phyloP scores from a whole-genome alignment of 768 basidiomycete species.

The Lepiota venenata region DNA sequence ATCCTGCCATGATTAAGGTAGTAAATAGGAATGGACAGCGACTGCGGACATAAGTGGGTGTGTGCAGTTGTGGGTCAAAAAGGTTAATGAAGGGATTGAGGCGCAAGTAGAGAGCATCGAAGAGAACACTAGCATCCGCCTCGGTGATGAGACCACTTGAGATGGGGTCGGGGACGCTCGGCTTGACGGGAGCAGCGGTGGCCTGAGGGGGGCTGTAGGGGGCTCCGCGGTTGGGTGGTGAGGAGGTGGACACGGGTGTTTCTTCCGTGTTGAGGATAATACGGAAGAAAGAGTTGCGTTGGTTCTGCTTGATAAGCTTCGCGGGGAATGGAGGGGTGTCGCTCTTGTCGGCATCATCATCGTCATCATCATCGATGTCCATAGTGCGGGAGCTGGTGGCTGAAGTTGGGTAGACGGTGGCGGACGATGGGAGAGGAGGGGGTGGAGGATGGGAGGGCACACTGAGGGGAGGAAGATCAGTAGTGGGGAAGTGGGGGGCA shows the following conservation, averaged over 20 bases:
- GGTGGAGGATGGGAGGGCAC: slow-evolving; percentile 31
- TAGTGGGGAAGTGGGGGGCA: slow-evolving; percentile 16
- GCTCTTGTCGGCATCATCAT: slow-evolving; percentile 56
- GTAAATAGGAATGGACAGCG: slow-evolving; percentile 85
- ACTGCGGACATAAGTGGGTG: slow-evolving; percentile 72
- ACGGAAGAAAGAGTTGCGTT: slow-evolving; percentile 75
- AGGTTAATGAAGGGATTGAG: slow-evolving; percentile 89
- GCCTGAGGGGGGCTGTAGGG: slow-evolving; percentile 38
- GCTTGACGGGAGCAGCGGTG: slow-evolving; percentile 33
- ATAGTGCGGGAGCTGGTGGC: slow-evolving; percentile 35
- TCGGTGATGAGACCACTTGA: slow-evolving; percentile 68
- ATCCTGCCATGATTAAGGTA: slow-evolving; percentile 77
- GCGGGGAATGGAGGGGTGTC: slow-evolving; percentile 71
- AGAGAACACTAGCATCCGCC: slow-evolving; percentile 65
- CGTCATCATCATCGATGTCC: slow-evolving; percentile 65
- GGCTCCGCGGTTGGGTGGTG: slow-evolving; percentile 28
- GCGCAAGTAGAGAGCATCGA: slow-evolving; percentile 77
- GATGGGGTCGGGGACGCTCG: slow-evolving; percentile 62
- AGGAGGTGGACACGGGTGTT: slow-evolving; percentile 31
- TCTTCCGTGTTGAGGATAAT: slow-evolving; percentile 79
- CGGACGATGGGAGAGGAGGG: slow-evolving; percentile 23
- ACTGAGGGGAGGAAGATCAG: slow-evolving; percentile 30
- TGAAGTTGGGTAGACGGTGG: slow-evolving; percentile 33
- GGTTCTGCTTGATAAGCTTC: slow-evolving; percentile 71
- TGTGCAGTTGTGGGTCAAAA: slow-evolving; percentile 86